phyloP scores from a whole-genome alignment of 2,329 filamentous ascomycete genomes.

The Fusarium veterinarium region DNA sequence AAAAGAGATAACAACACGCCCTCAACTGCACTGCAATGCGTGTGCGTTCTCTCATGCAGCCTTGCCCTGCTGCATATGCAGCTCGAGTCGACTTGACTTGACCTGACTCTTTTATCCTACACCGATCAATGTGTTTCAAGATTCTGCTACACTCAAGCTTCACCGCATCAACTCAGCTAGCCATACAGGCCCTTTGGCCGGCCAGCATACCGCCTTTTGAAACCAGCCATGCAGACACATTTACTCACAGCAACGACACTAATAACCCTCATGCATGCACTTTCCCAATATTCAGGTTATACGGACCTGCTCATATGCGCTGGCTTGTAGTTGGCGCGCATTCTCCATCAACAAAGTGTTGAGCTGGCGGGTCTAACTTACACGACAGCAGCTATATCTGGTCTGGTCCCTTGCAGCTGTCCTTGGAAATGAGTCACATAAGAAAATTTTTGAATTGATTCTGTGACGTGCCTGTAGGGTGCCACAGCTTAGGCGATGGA shows the following conservation, averaged over 20 bases:
- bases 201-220: constrained; percentile 40
- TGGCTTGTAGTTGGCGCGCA: constrained; percentile 30
- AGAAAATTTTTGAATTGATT: not conserved
- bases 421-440: constrained; percentile 22
- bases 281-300: constrained; percentile 12
- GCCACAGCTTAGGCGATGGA: not conserved
- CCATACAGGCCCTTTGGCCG: constrained; percentile 12
- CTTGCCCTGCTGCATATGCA: constrained; percentile 25
- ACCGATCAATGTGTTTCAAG: constrained; percentile 35
- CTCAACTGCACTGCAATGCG: constrained; percentile 7
- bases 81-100: not conserved
- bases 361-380: constrained; percentile 31
- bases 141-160: constrained; percentile 25
- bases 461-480: constrained; percentile 6
- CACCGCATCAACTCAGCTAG: constrained; percentile 24
- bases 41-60: constrained; percentile 16
- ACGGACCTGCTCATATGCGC: constrained; percentile 13
- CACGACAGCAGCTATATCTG: constrained; percentile 27
- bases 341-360: constrained; percentile 11
- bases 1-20: constrained; percentile 30
- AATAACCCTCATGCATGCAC: constrained; percentile 7
- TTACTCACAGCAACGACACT: constrained; percentile 21
- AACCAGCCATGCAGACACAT: constrained; percentile 17
- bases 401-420: constrained; percentile 32
- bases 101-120: constrained; percentile 20